Base-by-base conservation (phyloP, 2,329 filamentous ascomycete genomes). In the Pyrenochaeta sp. region DNA sequence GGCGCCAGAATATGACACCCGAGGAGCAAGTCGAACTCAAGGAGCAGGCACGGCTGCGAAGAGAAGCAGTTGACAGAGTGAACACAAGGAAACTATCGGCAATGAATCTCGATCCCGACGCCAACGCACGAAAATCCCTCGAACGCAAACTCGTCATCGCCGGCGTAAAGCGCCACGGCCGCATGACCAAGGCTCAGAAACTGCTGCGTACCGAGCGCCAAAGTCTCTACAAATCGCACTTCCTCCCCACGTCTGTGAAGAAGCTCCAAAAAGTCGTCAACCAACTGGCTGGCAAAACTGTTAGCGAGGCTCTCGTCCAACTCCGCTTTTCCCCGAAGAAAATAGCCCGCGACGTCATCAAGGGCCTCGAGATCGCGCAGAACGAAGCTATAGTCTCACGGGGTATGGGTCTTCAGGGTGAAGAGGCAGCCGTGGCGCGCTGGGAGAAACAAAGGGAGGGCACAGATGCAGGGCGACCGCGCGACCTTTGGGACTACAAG, bases 281-380 rank as follows among this genome's bases (percentile, higher is more conserved):
- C 54, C 95, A 98, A 81, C 95, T 99, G 72, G 85, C 88, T 2
- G 95, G 95, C 66, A 98, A 97, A 85, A 89, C 90, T n/a, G 84
- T 99, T 60, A 92, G 96, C 56, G 93, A 99, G 36, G 95, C 95
- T 13, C 91, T 98, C 66, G 81, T 91, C 53, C 95, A 99, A 83
- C 97, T 99, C 92, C 87, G 90, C 54, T 98, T 94, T 82, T 94
- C 90, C 77, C 92, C 92, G 83, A 99, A 99, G 86, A 94, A 93
- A 82, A 91, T 90, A 63, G 91, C 94, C 6, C 83, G 86, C 66
- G 92, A 97, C 72, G 87, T 98, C 28, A 82, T 86, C 67, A 89
- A 88, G 72, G 91, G 95, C 73, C 82, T 99, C 19, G 87, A 95
- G 73, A 85, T 91, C 69, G 93, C 94, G 1, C 87, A 90, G 56